Evolutionary conservation across 1,284 basidiomycete species (phyloP).

Genomic region (Ustilago hordei): DNA sequence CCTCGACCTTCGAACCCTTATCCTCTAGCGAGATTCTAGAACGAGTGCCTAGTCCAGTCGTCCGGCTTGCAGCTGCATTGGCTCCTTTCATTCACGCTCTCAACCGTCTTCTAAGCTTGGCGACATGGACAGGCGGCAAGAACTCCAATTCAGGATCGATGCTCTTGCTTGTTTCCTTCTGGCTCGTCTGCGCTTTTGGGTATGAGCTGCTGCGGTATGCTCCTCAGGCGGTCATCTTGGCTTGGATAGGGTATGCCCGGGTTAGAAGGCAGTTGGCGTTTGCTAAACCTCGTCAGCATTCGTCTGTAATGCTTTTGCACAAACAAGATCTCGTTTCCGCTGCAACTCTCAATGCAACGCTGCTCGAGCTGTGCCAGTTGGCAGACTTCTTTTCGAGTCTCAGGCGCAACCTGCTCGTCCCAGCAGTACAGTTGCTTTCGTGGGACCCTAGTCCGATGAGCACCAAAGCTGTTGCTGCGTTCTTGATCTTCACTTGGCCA

Average conservation of each 20-base stretch:
- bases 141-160: constrained; percentile 51
- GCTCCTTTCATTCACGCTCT: constrained; percentile 53
- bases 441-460: constrained; percentile 53
- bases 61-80: constrained; percentile 49
- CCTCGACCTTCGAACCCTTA: constrained; percentile 42
- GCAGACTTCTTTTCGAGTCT: constrained; percentile 62
- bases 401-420: constrained; percentile 47
- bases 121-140: constrained; percentile 64
- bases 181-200: constrained; percentile 60
- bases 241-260: constrained; percentile 53
- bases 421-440: constrained; percentile 46
- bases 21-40: constrained; percentile 55
- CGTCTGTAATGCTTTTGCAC: constrained; percentile 28
- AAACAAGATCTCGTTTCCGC: constrained; percentile 41
- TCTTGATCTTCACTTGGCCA: constrained; percentile 65
- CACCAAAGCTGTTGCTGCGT: constrained; percentile 54
- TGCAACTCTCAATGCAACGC: constrained; percentile 52
- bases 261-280: constrained; percentile 45
- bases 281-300: constrained; percentile 28
- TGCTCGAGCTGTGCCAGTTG: constrained; percentile 61
- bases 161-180: constrained; percentile 62
- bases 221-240: constrained; percentile 59
- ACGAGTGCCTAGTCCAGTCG: constrained; percentile 51
- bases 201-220: constrained; percentile 66
- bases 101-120: constrained; percentile 57